phyloP scores from a whole-genome alignment of 257 asterid genomes.

The Sherardia arvensis region DNA sequence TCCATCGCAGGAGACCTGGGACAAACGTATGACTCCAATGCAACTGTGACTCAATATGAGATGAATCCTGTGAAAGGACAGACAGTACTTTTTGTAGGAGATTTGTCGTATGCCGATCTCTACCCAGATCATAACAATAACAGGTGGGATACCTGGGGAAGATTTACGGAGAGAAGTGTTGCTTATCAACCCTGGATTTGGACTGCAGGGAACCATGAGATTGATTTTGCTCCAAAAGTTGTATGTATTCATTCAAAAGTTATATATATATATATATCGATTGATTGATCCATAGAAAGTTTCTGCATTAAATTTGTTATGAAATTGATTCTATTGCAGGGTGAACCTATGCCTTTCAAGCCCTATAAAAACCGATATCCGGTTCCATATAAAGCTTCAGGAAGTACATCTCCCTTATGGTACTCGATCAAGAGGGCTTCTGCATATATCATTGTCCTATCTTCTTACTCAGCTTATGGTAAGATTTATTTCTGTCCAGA shows the following conservation, averaged over 20 bases:
- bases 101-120: constrained; percentile 61
- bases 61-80: constrained; percentile 43
- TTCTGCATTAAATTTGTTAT: background rate
- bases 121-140: constrained; percentile 51
- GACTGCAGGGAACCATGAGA: constrained; percentile 64
- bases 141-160: constrained; percentile 67
- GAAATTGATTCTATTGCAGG: constrained; percentile 23
- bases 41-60: constrained; percentile 50
- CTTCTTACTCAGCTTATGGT: constrained; percentile 10
- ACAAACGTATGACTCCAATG: constrained; percentile 51
- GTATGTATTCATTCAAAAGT: constrained; percentile 31
- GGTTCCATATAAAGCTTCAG: constrained; percentile 39
- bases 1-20: constrained; percentile 61
- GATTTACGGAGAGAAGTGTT: constrained; percentile 50
- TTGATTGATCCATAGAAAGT: background rate
- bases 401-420: constrained; percentile 11
- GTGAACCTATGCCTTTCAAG: constrained; percentile 48
- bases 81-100: constrained; percentile 49
- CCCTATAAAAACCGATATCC: constrained; percentile 44
- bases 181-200: constrained; percentile 75
- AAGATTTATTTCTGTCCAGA: background rate
- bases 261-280: no score
- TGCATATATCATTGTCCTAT: constrained; percentile 5
- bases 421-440: constrained; percentile 10
- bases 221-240: constrained; percentile 41